Percentiles rank a stretch among this genome's conserved stretches.
Conservation (phyloP, 1,284 basidiomycete species). For the Leccinum ponderosum region DNA sequence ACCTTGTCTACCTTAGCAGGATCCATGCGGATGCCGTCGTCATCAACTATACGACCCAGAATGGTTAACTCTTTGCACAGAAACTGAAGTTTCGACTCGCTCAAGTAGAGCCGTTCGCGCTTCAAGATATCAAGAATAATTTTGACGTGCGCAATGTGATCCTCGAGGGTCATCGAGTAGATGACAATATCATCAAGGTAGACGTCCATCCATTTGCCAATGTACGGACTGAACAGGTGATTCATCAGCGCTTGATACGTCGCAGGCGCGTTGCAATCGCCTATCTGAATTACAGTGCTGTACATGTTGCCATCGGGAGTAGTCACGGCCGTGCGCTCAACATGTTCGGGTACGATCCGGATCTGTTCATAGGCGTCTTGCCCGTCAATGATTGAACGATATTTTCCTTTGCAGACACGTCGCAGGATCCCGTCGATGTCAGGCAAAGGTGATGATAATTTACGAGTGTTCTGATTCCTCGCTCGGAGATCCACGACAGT, state of each 20-base stretch:
- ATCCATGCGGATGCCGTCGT: no score
- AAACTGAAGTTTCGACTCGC: conserved; percentile 1
- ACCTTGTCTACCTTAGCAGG: no score
- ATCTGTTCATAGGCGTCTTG: conserved; percentile 41
- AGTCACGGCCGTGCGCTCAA: conserved; percentile 18
- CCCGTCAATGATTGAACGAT: conserved; percentile 32
- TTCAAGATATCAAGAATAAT: conserved; percentile 31
- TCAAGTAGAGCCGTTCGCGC: conserved; percentile 25
- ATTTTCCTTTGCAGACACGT: conserved; percentile 15
- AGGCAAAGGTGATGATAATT: conserved; percentile 35
- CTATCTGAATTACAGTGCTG: conserved; percentile 34
- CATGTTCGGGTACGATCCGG: conserved; percentile 33
- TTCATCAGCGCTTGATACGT: conserved; percentile 36
- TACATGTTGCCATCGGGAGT: conserved; percentile 39
- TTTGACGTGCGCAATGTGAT: conserved; percentile 35
- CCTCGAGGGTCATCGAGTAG: conserved; percentile 33
- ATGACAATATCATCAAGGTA: conserved; percentile 39
- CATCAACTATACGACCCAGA: no score
- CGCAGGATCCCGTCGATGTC: conserved; percentile 33
- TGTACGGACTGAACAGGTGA: conserved; percentile 26
- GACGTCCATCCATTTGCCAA: conserved; percentile 24
- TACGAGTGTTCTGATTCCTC: conserved; percentile 37
- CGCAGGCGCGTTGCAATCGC: conserved; percentile 30
- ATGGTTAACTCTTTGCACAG: no score
- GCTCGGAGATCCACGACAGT: conserved; percentile 24